Evolutionary conservation across 2,329 filamentous ascomycete species (phyloP).

Genomic region (Periconia sp.): DNA sequence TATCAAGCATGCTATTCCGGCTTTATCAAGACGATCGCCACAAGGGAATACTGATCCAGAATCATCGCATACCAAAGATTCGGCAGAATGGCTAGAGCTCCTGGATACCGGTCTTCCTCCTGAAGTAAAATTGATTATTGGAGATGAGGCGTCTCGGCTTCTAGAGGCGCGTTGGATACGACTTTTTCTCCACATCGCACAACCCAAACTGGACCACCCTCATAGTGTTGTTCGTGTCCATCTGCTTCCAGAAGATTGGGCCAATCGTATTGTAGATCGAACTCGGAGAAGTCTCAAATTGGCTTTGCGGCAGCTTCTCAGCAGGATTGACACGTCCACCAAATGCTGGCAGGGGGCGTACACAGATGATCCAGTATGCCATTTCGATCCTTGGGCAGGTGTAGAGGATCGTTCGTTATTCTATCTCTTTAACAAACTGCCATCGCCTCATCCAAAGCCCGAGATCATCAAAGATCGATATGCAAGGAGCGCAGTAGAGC

Average conservation of each 20-base stretch:
- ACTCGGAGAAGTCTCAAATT: slow-evolving; percentile 49
- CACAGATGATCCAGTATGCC: slow-evolving; percentile 13
- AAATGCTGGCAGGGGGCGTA: slow-evolving; percentile 57
- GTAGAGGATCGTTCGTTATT: slow-evolving; percentile 60
- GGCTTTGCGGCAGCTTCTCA: slow-evolving; percentile 54
- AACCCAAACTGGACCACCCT: not conserved
- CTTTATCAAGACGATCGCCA: no score
- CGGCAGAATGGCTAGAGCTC: slow-evolving; percentile 28
- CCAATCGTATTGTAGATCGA: slow-evolving; percentile 56
- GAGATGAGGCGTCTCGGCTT: slow-evolving; percentile 25
- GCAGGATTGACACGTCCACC: slow-evolving; percentile 57
- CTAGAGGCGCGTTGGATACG: slow-evolving; percentile 41
- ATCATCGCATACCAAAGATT: not conserved
- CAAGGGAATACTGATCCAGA: not conserved
- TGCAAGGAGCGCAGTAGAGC: slow-evolving; percentile 56
- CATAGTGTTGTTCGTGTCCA: slow-evolving; percentile 55
- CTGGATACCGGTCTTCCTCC: slow-evolving; percentile 17
- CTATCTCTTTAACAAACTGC: slow-evolving; percentile 72
- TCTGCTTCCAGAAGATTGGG: slow-evolving; percentile 67
- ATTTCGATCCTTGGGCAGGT: slow-evolving; percentile 46
- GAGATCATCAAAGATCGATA: slow-evolving; percentile 53
- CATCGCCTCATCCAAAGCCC: slow-evolving; percentile 65
- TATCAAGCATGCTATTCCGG: not conserved
- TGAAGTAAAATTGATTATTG: slow-evolving; percentile 25
- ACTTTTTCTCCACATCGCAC: slow-evolving; percentile 20